phyloP scores from a whole-genome alignment of 805 yeast genomes.

The Ogataea pilisensis region DNA sequence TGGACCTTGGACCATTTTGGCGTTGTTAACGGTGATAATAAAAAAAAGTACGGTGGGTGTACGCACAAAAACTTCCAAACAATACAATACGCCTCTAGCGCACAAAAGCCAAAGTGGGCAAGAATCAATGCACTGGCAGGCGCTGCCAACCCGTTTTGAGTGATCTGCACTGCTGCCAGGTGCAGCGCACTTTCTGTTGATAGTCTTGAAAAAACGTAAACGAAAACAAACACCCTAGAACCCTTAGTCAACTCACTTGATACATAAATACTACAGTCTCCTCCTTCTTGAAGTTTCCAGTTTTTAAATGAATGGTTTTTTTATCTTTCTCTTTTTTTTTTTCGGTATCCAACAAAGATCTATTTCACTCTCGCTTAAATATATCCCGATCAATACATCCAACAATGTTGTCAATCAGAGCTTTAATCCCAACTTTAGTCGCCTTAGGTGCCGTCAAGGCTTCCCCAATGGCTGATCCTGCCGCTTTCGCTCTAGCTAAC shows the following conservation, averaged over 20 bases:
- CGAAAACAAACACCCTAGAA: background rate
- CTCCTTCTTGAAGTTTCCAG: background rate
- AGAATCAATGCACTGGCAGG: too few species aligned
- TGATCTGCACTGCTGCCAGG: too few species aligned
- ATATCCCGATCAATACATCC: background rate
- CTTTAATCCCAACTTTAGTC: background rate
- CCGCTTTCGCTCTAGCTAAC: slow-evolving; percentile 27
- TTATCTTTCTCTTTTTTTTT: background rate
- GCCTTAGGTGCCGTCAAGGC: background rate
- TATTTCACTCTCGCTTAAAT: background rate
- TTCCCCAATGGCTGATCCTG: slow-evolving; percentile 16
- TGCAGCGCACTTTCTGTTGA: background rate
- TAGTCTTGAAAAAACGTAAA: background rate
- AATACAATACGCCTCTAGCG: too few species aligned
- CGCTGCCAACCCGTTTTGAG: too few species aligned
- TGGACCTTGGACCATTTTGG: too few species aligned
- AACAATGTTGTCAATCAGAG: background rate
- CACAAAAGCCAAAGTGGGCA: too few species aligned
- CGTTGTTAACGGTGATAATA: too few species aligned
- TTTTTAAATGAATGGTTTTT: background rate
- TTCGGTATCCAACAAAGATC: background rate
- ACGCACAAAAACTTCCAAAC: too few species aligned
- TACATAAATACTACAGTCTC: background rate
- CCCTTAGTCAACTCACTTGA: too few species aligned
- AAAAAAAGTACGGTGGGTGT: too few species aligned